Evolutionary conservation across 2,329 filamentous ascomycete species (phyloP), one percentile per base, ranked within the genome.

Genomic region (Pseudocercospora macadamiae): DNA sequence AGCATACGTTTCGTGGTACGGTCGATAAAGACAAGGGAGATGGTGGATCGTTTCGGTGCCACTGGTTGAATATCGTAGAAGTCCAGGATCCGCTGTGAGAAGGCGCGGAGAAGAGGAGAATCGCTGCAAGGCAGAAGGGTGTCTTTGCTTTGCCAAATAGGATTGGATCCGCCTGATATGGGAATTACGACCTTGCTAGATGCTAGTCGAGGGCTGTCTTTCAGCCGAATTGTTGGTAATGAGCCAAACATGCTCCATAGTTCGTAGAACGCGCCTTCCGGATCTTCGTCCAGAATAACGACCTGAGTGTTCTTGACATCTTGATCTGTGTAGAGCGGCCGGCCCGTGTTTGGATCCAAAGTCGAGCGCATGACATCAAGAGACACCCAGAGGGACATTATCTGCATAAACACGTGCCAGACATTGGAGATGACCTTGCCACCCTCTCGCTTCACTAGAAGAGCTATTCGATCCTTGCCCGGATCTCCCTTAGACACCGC

Each of bases 321-420:
- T 2, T 21, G 16, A 10, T 59, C 52, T 21, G 19, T 59, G 52
- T 48, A 55, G 14, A 49, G 55, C 9, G 53, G 44, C 14, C 55
- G 30, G 10, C 57, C 57, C 14, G 57, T 59, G 4, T 30, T 34
- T 3, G 57, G 36, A 39, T 59, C 36, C 3, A 49, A 51, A 2
- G 57, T 56, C 19, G 26, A 21, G 7, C 52, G 52, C 21, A 59
- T 36, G 8, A 59, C 44, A 19, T 59, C 57, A 21, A 59, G 16
- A 18, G 57, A 59, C 34, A 59, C 4, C 10, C 52, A 56, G 26
- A 59, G 28, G 14, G 57, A 59, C 57, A 59, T 59, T 42, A 59
- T 56, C 39, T 59, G 30, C 57, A 59, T 59, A 16, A 59, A 30
- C 9, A 37, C 32, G 25, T 59, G 57, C 57, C 57, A 59, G n/a